Evolutionary conservation across 2,329 filamentous ascomycete genomes (phyloP), one percentile per base, ranked within the genome.

Genomic region (Cladosporium sp.): DNA sequence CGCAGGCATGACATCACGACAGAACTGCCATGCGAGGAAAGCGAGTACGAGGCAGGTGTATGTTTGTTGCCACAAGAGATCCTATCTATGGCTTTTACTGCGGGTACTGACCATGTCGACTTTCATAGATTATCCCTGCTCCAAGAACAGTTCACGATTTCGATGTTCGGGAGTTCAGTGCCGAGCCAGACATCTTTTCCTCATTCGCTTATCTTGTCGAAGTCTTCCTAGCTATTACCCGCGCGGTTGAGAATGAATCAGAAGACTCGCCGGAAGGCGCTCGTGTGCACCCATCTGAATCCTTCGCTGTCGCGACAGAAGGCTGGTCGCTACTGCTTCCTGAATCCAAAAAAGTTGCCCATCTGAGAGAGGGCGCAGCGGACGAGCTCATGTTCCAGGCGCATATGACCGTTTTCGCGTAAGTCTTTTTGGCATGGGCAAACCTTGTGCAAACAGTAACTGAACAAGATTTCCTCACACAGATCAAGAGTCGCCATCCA

Each of bases 1-100:
- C n/a, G 30, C 21, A 32, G 57, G 39, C n/a, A 32, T 18, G 63
- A 65, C 36, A 58, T 58, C 26, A 56, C 57, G 4, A 36, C 34
- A 8, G 63, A 61, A 13, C 57, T 65, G 10, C 63, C 63, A 36
- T 65, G 63, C 61, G 63, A 65, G 34, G 63, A 65, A 26, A 28
- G 39, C 30, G 63, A 62, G 18, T 43, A 43, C 18, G 39, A n/a
- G 18, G 39, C 39, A n/a, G 39, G 39, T 43, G 39, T 43, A 43
- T 43, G 39, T 43, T 21, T 10, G 1, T 2, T 3, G 18, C 18
- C 39, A 43, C 18, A 43, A 3, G 3, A 43, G 8, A n/a, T 16
- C 18, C 14, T 16, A 21, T 43, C 6, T 11, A 2, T 43, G 5
- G 21, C 7, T 6, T 4, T 13, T 43, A 3, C 39, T 18, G 10